A percentile compares a stretch with the other conserved stretches of the same genome.
phyloP scores from a whole-genome alignment of 176 grass and related monocot genomes.

The Aegilops tauschii region DNA sequence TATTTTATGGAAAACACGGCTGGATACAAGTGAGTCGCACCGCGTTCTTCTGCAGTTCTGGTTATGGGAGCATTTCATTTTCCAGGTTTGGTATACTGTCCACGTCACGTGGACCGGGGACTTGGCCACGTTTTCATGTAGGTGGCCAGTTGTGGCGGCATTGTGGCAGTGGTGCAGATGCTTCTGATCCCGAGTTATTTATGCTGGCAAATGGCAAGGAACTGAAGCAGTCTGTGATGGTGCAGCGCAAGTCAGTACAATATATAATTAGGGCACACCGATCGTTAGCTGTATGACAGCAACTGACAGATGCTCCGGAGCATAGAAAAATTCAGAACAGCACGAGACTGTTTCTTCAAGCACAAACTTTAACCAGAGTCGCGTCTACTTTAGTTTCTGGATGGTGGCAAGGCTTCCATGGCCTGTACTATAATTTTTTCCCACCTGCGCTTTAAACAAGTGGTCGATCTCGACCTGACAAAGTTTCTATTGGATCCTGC shows the following conservation, averaged over 20 bases:
- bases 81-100: slow-evolving; percentile 2
- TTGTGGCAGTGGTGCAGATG: neutral
- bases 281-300: neutral
- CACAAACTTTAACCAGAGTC: neutral
- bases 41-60: neutral
- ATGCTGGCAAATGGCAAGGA: slow-evolving; percentile 2
- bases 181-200: slow-evolving; percentile 5
- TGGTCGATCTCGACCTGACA: neutral
- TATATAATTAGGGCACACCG: neutral
- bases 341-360: slow-evolving; percentile 18
- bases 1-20: neutral
- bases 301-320: neutral
- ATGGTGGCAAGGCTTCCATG: neutral
- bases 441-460: neutral
- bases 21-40: neutral
- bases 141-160: neutral
- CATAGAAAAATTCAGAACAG: neutral
- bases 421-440: too few relatives aligned
- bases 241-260: neutral
- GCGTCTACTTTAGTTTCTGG: neutral
- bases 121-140: neutral
- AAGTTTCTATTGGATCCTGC: neutral
- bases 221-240: neutral
- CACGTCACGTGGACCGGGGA: neutral
- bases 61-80: neutral